Evolutionary conservation across 2,329 filamentous ascomycete species (phyloP).

Genomic region (Fusarium metavorans): DNA sequence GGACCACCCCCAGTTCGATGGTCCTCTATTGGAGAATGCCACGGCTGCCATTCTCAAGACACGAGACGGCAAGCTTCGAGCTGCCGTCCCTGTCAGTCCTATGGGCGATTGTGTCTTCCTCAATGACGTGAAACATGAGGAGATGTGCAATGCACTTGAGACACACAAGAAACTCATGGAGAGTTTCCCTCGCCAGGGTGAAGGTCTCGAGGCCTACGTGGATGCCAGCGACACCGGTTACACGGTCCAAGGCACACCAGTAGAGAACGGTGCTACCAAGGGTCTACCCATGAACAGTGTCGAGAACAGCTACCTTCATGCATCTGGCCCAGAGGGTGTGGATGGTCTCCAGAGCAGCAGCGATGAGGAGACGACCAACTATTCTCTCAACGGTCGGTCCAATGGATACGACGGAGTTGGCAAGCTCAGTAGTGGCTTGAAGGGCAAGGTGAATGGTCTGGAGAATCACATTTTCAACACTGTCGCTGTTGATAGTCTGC

Average conservation of each 20-base stretch:
- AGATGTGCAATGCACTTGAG: conserved; percentile 70
- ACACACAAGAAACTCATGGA: conserved; percentile 74
- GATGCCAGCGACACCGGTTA: conserved; percentile 77
- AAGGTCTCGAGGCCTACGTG: conserved; percentile 76
- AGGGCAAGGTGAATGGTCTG: conserved; percentile 25
- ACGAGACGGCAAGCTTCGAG: conserved; percentile 74
- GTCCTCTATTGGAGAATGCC: conserved; percentile 72
- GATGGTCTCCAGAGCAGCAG: conserved; percentile 32
- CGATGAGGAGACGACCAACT: conserved; percentile 22
- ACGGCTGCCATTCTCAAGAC: conserved; percentile 79
- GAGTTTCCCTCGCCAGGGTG: conserved; percentile 71
- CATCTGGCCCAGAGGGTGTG: conserved; percentile 32
- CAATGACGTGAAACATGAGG: conserved; percentile 72
- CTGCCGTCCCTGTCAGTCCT: conserved; percentile 73
- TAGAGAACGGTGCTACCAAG: conserved; percentile 29
- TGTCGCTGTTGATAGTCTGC: conserved; percentile 22
- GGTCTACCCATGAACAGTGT: conserved; percentile 14
- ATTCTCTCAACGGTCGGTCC: conserved; percentile 14
- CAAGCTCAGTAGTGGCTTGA: conserved; percentile 25
- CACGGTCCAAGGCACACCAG: conserved; percentile 48
- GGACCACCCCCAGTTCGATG: conserved; percentile 77
- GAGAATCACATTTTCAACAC: conserved; percentile 23
- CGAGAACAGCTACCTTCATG: conserved; percentile 29
- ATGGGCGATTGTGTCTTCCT: conserved; percentile 76
- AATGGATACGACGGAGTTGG: conserved; percentile 11